Percentiles rank a stretch among this genome's conserved stretches.
phyloP scores from a whole-genome alignment of 148 eudicot genomes.

The Amaranthus cruentus region DNA sequence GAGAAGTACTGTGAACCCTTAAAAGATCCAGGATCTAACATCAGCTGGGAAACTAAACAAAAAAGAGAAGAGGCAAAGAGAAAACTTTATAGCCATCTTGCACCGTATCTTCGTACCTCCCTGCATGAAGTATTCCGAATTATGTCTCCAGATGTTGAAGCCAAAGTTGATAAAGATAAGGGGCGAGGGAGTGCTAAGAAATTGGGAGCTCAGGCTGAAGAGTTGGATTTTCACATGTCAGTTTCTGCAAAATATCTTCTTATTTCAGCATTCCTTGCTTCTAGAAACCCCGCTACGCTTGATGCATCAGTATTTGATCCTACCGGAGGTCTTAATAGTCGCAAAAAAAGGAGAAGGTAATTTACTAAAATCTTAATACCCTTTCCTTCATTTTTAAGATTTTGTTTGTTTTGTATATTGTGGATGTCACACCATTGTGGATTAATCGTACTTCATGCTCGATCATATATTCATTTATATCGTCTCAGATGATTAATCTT shows the following conservation, averaged over 20 bases:
- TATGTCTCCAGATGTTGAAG: slow-evolving; percentile 32
- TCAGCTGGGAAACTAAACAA: slow-evolving; percentile 50
- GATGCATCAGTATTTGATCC: slow-evolving; percentile 93
- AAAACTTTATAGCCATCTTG: slow-evolving; percentile 57
- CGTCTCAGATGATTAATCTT: background rate
- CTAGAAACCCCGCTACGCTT: slow-evolving; percentile 96
- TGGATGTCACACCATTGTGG: background rate
- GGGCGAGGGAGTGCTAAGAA: slow-evolving; percentile 36
- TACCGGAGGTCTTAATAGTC: slow-evolving; percentile 71
- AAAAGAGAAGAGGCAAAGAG: slow-evolving; percentile 63
- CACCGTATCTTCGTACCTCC: slow-evolving; percentile 52
- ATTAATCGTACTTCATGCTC: background rate
- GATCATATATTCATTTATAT: background rate
- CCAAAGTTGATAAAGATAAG: slow-evolving; percentile 36
- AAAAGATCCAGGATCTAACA: slow-evolving; percentile 37
- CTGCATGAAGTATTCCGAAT: slow-evolving; percentile 57
- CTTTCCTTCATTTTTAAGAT: background rate
- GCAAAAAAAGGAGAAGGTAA: slow-evolving; percentile 77
- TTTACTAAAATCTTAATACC: slow-evolving; percentile 8
- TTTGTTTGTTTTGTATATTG: background rate
- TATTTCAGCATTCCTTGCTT: slow-evolving; percentile 87
- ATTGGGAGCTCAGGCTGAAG: slow-evolving; percentile 44
- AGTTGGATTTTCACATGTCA: slow-evolving; percentile 78
- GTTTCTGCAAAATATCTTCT: slow-evolving; percentile 90
- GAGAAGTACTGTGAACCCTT: slow-evolving; percentile 42